These are phyloP conservation scores for Cyclotella atomus DNA, from an alignment of 108 stramenopile genomes.

Conservation along the genomic window DNA sequence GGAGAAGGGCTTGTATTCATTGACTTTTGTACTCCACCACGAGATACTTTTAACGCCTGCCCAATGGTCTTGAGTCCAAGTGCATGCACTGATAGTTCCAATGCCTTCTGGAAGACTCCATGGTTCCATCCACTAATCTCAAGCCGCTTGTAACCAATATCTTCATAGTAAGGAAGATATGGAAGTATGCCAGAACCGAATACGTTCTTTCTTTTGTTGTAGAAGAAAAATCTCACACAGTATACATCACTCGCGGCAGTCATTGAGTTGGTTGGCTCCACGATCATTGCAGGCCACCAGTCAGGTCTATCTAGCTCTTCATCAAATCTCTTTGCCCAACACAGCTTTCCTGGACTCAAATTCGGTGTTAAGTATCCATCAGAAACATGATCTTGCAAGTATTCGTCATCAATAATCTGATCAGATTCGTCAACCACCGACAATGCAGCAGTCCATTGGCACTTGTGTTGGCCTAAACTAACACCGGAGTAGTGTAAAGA, in stretches of 20 bases:
- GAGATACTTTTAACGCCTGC: conserved; percentile 37
- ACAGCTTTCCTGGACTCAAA: conserved; percentile 46
- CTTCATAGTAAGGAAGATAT: conserved; percentile 43
- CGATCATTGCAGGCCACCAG: conserved; percentile 53
- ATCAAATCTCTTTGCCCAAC: conserved; percentile 48
- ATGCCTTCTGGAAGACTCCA: conserved; percentile 24
- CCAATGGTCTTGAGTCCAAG: conserved; percentile 45
- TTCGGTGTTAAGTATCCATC: conserved; percentile 4
- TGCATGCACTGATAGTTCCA: conserved; percentile 16
- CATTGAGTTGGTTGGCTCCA: neutral
- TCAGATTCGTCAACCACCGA: conserved; percentile 29
- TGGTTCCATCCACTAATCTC: neutral
- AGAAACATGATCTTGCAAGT: conserved; percentile 8
- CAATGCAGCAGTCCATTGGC: conserved; percentile 23
- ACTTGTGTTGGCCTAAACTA: conserved; percentile 19
- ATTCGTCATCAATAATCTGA: conserved; percentile 13
- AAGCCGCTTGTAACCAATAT: conserved; percentile 33
- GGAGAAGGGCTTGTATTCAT: neutral
- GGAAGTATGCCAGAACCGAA: conserved; percentile 25
- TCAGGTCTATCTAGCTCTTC: conserved; percentile 23
- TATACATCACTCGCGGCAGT: neutral
- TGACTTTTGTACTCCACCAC: conserved; percentile 22
- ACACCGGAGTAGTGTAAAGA: conserved; percentile 1
- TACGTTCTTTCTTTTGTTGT: conserved; percentile 6
- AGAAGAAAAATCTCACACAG: conserved; percentile 33